Conservation (phyloP, 768 basidiomycete species). For the Termitomyces bulborhizus region DNA sequence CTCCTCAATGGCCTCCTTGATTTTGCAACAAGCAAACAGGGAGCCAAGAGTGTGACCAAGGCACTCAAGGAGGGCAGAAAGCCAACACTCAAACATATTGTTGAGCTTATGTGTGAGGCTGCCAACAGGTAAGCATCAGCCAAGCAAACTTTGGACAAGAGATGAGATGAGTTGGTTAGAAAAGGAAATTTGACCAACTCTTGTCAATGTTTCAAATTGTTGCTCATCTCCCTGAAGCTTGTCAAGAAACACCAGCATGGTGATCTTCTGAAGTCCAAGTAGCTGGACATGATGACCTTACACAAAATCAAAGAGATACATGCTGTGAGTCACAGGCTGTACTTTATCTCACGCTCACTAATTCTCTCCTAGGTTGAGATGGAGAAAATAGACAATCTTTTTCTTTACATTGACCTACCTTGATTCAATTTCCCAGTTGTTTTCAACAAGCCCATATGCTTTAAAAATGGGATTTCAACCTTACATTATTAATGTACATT, state of each 20-base stretch:
- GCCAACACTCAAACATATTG: slow-evolving; percentile 67
- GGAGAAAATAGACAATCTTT: slow-evolving; percentile 89
- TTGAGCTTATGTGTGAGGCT: slow-evolving; percentile 81
- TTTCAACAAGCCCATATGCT: slow-evolving; percentile 80
- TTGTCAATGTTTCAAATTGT: not conserved
- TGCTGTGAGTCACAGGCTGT: slow-evolving; percentile 37
- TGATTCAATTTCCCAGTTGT: slow-evolving; percentile 97
- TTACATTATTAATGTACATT: not conserved
- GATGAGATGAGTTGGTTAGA: slow-evolving; percentile 97
- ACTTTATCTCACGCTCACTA: not conserved
- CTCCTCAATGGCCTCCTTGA: slow-evolving; percentile 69
- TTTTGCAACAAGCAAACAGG: slow-evolving; percentile 78
- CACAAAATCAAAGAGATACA: slow-evolving; percentile 94
- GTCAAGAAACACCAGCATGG: slow-evolving; percentile 97
- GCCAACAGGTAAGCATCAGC: slow-evolving; percentile 61
- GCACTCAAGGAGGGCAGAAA: slow-evolving; percentile 81
- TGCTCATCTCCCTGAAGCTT: slow-evolving; percentile 33
- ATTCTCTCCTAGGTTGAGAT: slow-evolving; percentile 63
- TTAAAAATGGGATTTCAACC: not conserved
- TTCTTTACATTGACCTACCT: slow-evolving; percentile 92
- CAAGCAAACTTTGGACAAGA: slow-evolving; percentile 71
- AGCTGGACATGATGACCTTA: slow-evolving; percentile 92
- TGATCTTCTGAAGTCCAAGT: slow-evolving; percentile 90
- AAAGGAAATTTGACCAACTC: slow-evolving; percentile 46
- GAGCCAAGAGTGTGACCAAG: no score